phyloP scores from a whole-genome alignment of 495 filamentous ascomycete genomes.

The Penicillium paxilli region DNA sequence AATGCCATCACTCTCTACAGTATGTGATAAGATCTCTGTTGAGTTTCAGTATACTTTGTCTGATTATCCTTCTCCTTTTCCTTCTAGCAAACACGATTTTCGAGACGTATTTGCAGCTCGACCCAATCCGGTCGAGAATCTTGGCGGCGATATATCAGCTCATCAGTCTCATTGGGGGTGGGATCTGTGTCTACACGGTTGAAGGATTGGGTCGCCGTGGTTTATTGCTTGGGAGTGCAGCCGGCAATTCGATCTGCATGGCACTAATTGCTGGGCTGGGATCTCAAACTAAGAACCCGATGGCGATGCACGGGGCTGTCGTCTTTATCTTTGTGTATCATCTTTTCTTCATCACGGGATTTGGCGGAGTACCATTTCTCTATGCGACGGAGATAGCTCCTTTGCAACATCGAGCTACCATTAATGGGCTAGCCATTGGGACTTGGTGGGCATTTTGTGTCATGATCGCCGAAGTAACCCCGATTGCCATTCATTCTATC shows the following conservation, averaged over 20 bases:
- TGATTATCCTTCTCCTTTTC: not conserved
- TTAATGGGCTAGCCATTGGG: slow-evolving; percentile 43
- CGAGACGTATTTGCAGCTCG: slow-evolving; percentile 13
- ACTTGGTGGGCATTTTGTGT: slow-evolving; percentile 43
- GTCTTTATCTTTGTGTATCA: slow-evolving; percentile 55
- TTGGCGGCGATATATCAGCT: slow-evolving; percentile 21
- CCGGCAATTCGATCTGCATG: slow-evolving; percentile 43
- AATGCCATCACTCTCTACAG: slow-evolving; percentile 60
- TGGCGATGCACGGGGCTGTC: slow-evolving; percentile 31
- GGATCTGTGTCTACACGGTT: slow-evolving; percentile 18
- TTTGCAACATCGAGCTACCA: slow-evolving; percentile 44
- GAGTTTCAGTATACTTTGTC: not conserved
- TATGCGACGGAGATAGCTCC: slow-evolving; percentile 55
- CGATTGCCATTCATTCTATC: slow-evolving; percentile 14
- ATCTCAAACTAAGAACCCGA: slow-evolving; percentile 17
- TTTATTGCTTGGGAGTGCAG: slow-evolving; percentile 18
- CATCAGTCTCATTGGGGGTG: slow-evolving; percentile 11
- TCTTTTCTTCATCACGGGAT: slow-evolving; percentile 50
- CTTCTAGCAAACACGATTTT: slow-evolving; percentile 17
- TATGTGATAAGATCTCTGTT: not conserved
- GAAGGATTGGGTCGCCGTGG: slow-evolving; percentile 24
- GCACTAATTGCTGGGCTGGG: slow-evolving; percentile 36
- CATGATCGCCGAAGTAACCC: slow-evolving; percentile 22
- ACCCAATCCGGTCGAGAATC: slow-evolving; percentile 12
- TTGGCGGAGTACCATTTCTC: slow-evolving; percentile 51